Base-by-base conservation (phyloP, 352 stramenopile genomes). In the Globisporangium viniferum region DNA sequence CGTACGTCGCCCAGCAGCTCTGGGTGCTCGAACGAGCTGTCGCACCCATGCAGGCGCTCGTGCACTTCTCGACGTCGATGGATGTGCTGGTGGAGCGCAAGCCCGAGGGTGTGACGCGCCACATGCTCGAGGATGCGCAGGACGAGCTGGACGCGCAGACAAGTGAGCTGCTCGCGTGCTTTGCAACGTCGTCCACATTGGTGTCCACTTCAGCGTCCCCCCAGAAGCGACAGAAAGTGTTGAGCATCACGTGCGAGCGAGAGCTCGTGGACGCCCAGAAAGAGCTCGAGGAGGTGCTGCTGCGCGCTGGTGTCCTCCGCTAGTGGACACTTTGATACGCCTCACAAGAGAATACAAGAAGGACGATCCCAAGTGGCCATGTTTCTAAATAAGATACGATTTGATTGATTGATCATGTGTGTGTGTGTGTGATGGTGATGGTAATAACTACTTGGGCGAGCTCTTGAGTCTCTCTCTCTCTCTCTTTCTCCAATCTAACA, bases 1-100 rank as follows among this genome's bases (percentile, higher is more conserved):
- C 73, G 63, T 86, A 84, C 72, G 72, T 76, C 27, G 71, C 76
- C 5, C 73, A 89, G 66, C 77, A 91, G 57, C 41, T 89, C 14
- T 76, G 69, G 63, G 62, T 75, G 15, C 58, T 91, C n/a, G 73
- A 84, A 57, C 56, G 53, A 33, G 22, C 60, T 29, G 62, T 79
- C 2, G 79, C 70, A 1, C 18, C 51, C 8, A 59, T 88, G 49
- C 62, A 54, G 2, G 55, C 58, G 24, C 59, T 88, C 7, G 68
- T 89, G 15, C 75, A 73, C 49, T 87, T 86, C 41, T 72, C 62
- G 10, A 64, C 74, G n/a, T 67, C 80, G 9, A 65, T 86, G 59
- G 76, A 83, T 18, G 62, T 81, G 60, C 65, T 89, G 65, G 66
- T 79, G 58, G 74, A 89, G 15, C 79, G 70, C n/a, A 73, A 71